These are phyloP conservation scores for Polyporus arcularius DNA, from an alignment of 768 basidiomycete species.

Conservation along the genomic window DNA sequence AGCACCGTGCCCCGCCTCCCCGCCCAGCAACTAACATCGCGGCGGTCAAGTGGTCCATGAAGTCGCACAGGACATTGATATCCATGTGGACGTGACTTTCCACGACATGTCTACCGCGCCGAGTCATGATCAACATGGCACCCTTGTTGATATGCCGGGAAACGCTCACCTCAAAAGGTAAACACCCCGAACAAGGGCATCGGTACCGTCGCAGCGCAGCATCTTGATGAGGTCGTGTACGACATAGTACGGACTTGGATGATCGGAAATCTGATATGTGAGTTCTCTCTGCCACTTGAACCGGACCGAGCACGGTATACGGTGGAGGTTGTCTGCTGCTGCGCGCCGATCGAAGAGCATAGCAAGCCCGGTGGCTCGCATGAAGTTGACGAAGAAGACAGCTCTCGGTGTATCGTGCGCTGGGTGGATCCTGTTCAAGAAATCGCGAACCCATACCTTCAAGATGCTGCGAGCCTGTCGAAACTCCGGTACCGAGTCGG, in stretches of 20 bases:
- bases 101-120: conserved; percentile 44
- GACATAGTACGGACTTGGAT: conserved; percentile 9
- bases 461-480: conserved; percentile 38
- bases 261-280: conserved; percentile 4
- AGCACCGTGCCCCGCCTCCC: conserved; percentile 15
- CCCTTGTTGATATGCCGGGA: background rate
- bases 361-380: conserved; percentile 40
- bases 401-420: background rate
- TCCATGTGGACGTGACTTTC: conserved; percentile 39
- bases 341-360: conserved; percentile 40
- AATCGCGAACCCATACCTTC: conserved; percentile 47
- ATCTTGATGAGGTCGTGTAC: conserved; percentile 38
- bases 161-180: conserved; percentile 4
- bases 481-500: conserved; percentile 41
- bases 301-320: conserved; percentile 29
- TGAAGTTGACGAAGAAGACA: conserved; percentile 42
- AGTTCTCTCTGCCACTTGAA: background rate
- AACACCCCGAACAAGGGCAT: conserved; percentile 13
- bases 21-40: conserved; percentile 40
- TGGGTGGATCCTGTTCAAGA: conserved; percentile 37
- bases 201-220: conserved; percentile 33
- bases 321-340: conserved; percentile 37
- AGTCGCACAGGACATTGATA: conserved; percentile 51
- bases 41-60: conserved; percentile 49
- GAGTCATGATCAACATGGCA: background rate